Base-by-base conservation (phyloP, 805 yeast genomes). In the Ogataea ramenticola region DNA sequence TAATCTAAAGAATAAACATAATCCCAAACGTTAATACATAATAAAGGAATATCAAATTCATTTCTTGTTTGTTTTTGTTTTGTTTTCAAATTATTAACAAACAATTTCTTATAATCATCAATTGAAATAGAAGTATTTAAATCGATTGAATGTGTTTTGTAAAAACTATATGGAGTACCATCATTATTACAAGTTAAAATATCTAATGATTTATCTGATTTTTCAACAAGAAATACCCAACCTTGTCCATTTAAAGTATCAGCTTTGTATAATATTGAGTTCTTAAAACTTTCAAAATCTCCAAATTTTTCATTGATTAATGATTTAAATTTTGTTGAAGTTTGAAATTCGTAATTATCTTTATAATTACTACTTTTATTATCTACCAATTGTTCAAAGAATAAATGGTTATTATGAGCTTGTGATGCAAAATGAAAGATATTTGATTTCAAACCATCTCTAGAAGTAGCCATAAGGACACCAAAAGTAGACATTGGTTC, bases 381-480 rank as follows among this genome's bases (percentile, higher is more conserved):
- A 47, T 53, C 57, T 39, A 47, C 58, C 42, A 82, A 66, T 56
- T 84, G 85, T 61, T 83, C 79, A 57, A 89, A 80, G 55, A 85
- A 88, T 41, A 93, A 72, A 65, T 91, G 99, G 68, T 93, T 93
- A 66, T 89, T 90, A 67, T 86, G 91, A 2, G 89, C 81, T 60
- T 86, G 95, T 4, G 96, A 86, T 3, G 98, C 97, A 57, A 74
- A 78, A 65, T 90, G 93, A 72, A 82, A 90, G n/a, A 77, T 64
- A 44, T 77, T 76, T 30, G 89, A 81, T 54, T 77, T 76, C 27
- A 79, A 76, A 27, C 85, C 70, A 49, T 79, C 76, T 54, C 76
- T 75, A 3, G 89, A 83, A 1, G 93, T 79, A 50, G 80, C 74
- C 46, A 79, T 64, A 46, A 80, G 60, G 43, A 87, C 77, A 48